phyloP scores from a whole-genome alignment of 768 basidiomycete genomes.

The Termitomyces sp. region DNA sequence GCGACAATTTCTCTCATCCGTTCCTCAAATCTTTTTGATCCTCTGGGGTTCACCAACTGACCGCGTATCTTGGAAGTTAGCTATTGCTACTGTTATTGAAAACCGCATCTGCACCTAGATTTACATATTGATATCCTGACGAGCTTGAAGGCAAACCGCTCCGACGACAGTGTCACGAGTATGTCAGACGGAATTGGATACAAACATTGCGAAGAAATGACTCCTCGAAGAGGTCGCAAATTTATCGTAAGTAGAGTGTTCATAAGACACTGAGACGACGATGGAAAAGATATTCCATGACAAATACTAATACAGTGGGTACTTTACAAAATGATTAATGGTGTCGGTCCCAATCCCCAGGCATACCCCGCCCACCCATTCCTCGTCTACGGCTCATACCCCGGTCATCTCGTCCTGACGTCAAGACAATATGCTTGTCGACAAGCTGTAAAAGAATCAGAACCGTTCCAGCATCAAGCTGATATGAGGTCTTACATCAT shows the following conservation, averaged over 20 bases:
- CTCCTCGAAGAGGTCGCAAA: neutral
- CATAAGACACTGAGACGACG: neutral
- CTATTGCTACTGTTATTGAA: neutral
- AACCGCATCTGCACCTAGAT: neutral
- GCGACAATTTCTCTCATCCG: too few relatives aligned
- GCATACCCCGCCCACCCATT: conserved; percentile 44
- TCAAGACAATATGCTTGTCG: conserved; percentile 72
- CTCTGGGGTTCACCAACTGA: too few relatives aligned
- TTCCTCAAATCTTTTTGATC: conserved; percentile 17
- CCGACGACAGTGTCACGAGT: too few relatives aligned
- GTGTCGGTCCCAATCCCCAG: conserved; percentile 57
- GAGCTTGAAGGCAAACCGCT: too few relatives aligned
- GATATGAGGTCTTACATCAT: conserved; percentile 63
- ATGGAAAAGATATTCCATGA: neutral
- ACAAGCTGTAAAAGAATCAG: conserved; percentile 51
- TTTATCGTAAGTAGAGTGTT: neutral
- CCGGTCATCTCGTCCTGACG: conserved; percentile 56
- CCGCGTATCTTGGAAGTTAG: too few relatives aligned
- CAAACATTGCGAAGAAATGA: neutral
- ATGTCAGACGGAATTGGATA: too few relatives aligned
- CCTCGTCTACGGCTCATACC: conserved; percentile 50
- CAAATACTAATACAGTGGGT: conserved; percentile 12
- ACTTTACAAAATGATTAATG: conserved; percentile 24
- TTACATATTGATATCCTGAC: too few relatives aligned
- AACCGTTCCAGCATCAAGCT: neutral